Percentiles rank a stretch among this genome's conserved stretches.
These are phyloP conservation scores for Ciborinia camelliae DNA, from an alignment of 2,329 filamentous ascomycete genomes.

Conservation along the genomic window DNA sequence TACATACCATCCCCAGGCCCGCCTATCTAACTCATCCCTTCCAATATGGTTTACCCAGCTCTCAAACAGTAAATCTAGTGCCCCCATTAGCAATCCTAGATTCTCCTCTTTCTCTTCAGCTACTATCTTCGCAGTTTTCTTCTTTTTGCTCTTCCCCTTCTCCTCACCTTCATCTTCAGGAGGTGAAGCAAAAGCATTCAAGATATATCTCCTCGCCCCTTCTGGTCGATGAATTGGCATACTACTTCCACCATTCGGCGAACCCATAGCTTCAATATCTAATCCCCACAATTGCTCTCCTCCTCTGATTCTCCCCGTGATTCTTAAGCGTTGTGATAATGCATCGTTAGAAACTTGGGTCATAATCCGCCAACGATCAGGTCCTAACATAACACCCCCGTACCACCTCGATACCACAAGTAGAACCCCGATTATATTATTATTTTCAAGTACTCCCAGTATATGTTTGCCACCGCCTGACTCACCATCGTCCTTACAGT, in stretches of 20 bases:
- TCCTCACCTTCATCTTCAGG: conserved; percentile 29
- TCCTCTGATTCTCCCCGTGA: conserved; percentile 44
- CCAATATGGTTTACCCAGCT: conserved; percentile 69
- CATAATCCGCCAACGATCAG: conserved; percentile 62
- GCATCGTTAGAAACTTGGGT: conserved; percentile 53
- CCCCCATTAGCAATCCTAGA: conserved; percentile 64
- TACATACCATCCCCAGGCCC: conserved; percentile 81
- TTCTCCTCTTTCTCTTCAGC: conserved; percentile 66
- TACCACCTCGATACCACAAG: conserved; percentile 62
- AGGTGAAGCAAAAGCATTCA: conserved; percentile 54
- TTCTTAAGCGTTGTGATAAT: conserved; percentile 49
- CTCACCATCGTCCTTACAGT: conserved; percentile 55
- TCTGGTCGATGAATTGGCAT: conserved; percentile 75
- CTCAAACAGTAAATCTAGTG: conserved; percentile 66
- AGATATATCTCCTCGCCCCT: conserved; percentile 57
- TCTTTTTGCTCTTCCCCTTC: conserved; percentile 42
- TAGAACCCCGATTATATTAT: conserved; percentile 49
- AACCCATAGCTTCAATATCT: conserved; percentile 49
- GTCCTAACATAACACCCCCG: conserved; percentile 58
- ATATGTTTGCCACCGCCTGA: conserved; percentile 55
- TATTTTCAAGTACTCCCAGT: conserved; percentile 51
- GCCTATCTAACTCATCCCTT: conserved; percentile 65
- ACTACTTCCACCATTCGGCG: conserved; percentile 41
- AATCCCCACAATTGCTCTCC: conserved; percentile 58
- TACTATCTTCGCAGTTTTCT: conserved; percentile 49